Evolutionary conservation across 352 stramenopile species (phyloP).

Genomic region (Thalassiosira hispida): DNA sequence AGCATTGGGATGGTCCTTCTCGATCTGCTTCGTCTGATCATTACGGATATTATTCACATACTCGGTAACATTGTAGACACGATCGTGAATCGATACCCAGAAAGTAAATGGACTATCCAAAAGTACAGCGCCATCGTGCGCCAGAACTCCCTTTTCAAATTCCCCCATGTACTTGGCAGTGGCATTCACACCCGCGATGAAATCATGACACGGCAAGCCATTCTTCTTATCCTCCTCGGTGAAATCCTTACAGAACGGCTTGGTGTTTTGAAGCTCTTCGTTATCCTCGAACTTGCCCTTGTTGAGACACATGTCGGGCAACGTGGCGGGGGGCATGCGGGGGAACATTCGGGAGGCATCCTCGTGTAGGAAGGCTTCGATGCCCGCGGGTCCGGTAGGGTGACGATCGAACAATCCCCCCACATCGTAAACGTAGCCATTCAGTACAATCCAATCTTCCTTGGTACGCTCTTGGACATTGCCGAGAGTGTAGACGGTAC

Average conservation of each 20-base stretch:
- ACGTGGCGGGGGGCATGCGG: constrained; percentile 33
- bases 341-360: constrained; percentile 61
- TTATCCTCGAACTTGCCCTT: constrained; percentile 45
- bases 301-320: constrained; percentile 55
- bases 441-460: constrained; percentile 57
- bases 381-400: constrained; percentile 41
- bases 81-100: constrained; percentile 59
- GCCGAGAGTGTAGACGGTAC: constrained; percentile 49
- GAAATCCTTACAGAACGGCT: constrained; percentile 40
- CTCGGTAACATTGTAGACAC: constrained; percentile 65
- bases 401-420: constrained; percentile 48
- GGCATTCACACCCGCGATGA: constrained; percentile 47
- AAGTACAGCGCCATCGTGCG: constrained; percentile 41
- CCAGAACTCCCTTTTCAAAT: constrained; percentile 53
- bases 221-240: constrained; percentile 52
- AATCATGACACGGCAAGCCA: constrained; percentile 55
- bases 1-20: constrained; percentile 53
- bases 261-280: constrained; percentile 19
- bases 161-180: constrained; percentile 54
- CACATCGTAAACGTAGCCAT: constrained; percentile 62
- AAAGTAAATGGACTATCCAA: constrained; percentile 46
- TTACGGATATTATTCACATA: constrained; percentile 64
- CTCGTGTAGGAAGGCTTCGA: constrained; percentile 60
- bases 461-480: constrained; percentile 41
- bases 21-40: constrained; percentile 61